These are phyloP conservation scores for Hirsutella minnesotensis DNA, from an alignment of 2,329 filamentous ascomycete species.

Conservation along the genomic window DNA sequence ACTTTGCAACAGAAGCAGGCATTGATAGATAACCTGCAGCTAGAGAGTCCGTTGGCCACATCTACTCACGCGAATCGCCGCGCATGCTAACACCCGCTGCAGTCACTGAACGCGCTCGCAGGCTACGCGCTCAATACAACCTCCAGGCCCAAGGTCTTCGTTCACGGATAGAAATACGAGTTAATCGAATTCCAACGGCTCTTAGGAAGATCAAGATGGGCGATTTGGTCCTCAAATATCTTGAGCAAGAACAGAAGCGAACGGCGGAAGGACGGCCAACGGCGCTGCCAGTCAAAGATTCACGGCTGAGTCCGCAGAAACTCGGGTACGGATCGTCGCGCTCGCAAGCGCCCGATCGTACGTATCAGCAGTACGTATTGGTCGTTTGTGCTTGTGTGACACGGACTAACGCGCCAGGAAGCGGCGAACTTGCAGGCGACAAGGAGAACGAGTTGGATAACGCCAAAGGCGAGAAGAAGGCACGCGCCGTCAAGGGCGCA, in stretches of 20 bases:
- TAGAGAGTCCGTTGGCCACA: constrained; percentile 57
- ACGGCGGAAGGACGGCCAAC: constrained; percentile 23
- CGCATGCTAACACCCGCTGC: constrained; percentile 3
- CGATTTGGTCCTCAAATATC: constrained; percentile 52
- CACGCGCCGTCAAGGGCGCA: constrained; percentile 31
- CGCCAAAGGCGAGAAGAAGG: constrained; percentile 57
- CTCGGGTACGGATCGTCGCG: constrained; percentile 14
- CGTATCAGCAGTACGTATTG: constrained; percentile 38
- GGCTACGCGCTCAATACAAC: constrained; percentile 78
- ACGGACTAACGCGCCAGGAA: constrained; percentile 21
- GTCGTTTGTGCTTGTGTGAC: not conserved
- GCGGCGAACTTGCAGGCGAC: constrained; percentile 53
- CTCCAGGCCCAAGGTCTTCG: constrained; percentile 77
- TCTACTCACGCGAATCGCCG: not conserved
- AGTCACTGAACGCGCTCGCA: constrained; percentile 83
- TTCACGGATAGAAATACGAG: constrained; percentile 79
- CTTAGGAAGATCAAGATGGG: constrained; percentile 73
- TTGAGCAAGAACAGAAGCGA: constrained; percentile 32
- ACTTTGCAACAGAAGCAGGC: constrained; percentile 69
- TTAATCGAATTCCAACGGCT: constrained; percentile 78
- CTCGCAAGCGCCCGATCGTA: constrained; percentile 12
- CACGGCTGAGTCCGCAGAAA: constrained; percentile 24
- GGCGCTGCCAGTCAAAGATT: constrained; percentile 39
- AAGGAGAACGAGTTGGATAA: constrained; percentile 62
- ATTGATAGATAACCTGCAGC: constrained; percentile 76